These are phyloP conservation scores for Escovopsis sp. DNA, from an alignment of 2,329 filamentous ascomycete genomes.

Conservation along the genomic window DNA sequence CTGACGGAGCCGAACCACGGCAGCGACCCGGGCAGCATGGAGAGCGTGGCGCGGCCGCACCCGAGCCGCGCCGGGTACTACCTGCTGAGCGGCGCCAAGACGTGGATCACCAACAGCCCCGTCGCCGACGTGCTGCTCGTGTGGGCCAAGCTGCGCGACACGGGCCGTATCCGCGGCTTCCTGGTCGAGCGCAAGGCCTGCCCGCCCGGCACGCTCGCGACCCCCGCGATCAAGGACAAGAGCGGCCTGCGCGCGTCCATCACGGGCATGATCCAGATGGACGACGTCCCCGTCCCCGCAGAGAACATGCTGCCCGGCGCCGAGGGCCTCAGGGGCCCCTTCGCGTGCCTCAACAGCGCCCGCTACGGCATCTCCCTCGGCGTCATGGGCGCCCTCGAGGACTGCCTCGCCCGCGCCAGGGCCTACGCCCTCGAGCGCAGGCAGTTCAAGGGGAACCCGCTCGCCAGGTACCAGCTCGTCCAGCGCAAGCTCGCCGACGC, in stretches of 20 bases:
- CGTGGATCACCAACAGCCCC: constrained; percentile 91
- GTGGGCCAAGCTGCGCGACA: constrained; percentile 86
- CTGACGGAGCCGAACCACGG: constrained; percentile 89
- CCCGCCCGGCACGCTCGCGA: constrained; percentile 78
- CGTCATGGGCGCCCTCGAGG: constrained; percentile 85
- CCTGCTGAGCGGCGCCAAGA: constrained; percentile 68
- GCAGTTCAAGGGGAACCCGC: constrained; percentile 90
- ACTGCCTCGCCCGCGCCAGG: constrained; percentile 68
- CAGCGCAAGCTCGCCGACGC: constrained; percentile 98
- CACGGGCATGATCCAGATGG: constrained; percentile 95
- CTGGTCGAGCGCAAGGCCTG: constrained; percentile 74
- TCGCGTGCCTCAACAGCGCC: constrained; percentile 87
- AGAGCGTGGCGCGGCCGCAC: constrained; percentile 72
- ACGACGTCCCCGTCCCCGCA: constrained; percentile 73
- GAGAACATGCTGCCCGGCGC: constrained; percentile 90
- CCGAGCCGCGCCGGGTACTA: constrained; percentile 73
- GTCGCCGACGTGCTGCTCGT: constrained; percentile 75
- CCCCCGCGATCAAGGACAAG: constrained; percentile 87
- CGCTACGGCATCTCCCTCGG: constrained; percentile 90
- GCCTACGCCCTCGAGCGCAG: constrained; percentile 83
- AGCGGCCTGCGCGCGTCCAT: constrained; percentile 84
- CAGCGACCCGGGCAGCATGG: constrained; percentile 83
- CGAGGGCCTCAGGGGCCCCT: constrained; percentile 77
- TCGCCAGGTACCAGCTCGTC: constrained; percentile 91
- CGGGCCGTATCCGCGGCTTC: constrained; percentile 89